phyloP scores from a whole-genome alignment of 345 rosid genomes.

The Eucalyptus victrix region DNA sequence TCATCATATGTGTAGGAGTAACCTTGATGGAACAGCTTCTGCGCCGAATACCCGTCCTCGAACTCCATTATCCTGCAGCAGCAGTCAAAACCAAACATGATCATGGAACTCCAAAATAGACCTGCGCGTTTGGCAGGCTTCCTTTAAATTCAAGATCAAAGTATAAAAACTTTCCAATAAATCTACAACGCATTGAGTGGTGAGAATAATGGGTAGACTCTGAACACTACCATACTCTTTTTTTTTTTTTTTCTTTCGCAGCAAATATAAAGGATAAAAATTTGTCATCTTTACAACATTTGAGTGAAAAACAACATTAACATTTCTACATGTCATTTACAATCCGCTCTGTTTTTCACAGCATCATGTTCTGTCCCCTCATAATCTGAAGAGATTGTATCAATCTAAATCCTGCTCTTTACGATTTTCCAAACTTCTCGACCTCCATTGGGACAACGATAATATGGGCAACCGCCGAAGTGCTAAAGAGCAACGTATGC shows the following conservation, averaged over 20 bases:
- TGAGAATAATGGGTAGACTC: neutral
- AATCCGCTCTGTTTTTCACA: neutral
- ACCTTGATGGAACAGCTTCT: constrained; percentile 60
- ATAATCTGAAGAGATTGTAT: neutral
- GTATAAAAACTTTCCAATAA: neutral
- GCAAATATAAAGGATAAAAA: neutral
- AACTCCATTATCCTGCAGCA: neutral
- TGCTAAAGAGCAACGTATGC: neutral
- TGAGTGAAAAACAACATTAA: neutral
- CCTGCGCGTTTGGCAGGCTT: neutral
- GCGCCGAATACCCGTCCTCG: constrained; percentile 61
- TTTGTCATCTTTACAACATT: neutral
- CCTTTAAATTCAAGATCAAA: neutral
- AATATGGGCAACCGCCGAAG: neutral
- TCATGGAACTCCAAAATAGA: neutral
- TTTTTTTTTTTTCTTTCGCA: neutral
- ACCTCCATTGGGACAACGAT: neutral
- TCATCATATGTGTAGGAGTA: constrained; percentile 88
- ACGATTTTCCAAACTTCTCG: neutral
- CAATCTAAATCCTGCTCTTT: neutral
- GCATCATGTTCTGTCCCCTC: neutral
- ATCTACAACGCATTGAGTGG: neutral
- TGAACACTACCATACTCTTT: neutral
- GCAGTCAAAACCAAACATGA: neutral
- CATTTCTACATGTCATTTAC: neutral